A percentile compares a stretch with the other conserved stretches of the same genome.
Conservation (phyloP, 345 rosid species). For the Mangifera indica region DNA sequence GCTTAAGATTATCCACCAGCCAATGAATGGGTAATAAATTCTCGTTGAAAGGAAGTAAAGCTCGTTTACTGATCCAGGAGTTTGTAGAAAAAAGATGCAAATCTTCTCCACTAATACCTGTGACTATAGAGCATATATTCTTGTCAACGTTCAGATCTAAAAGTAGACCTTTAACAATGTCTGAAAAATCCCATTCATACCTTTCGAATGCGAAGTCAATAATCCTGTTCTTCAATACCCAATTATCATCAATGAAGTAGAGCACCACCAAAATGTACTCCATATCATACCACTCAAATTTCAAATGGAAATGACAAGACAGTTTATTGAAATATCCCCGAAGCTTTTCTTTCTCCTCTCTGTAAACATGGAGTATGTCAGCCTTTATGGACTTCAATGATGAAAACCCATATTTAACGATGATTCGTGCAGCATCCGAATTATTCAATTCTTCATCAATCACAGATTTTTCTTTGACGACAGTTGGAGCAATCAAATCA, state of each 20-base stretch:
- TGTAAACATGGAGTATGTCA: constrained; percentile 4
- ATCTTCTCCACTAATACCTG: too few relatives aligned
- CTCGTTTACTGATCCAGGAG: background rate
- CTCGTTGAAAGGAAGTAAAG: background rate
- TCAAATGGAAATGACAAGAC: background rate
- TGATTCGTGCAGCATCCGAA: background rate
- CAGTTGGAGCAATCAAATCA: background rate
- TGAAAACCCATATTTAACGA: background rate
- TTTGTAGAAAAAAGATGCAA: background rate
- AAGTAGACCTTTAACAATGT: background rate
- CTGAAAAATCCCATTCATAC: background rate
- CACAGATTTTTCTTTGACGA: background rate
- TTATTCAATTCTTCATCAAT: background rate
- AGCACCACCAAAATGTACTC: background rate
- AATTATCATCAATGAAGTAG: constrained; percentile 10
- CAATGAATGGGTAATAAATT: too few relatives aligned
- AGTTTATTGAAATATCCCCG: background rate
- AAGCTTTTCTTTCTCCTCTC: background rate
- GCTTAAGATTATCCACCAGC: too few relatives aligned
- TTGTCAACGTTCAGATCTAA: background rate
- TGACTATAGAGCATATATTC: background rate
- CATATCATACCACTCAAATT: too few relatives aligned
- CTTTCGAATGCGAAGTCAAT: background rate
- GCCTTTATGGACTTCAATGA: background rate
- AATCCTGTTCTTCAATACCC: background rate